Percentiles rank a stretch among this genome's conserved stretches.
Conservation (phyloP, 306 rosid genomes). For the Quercus glauca region DNA sequence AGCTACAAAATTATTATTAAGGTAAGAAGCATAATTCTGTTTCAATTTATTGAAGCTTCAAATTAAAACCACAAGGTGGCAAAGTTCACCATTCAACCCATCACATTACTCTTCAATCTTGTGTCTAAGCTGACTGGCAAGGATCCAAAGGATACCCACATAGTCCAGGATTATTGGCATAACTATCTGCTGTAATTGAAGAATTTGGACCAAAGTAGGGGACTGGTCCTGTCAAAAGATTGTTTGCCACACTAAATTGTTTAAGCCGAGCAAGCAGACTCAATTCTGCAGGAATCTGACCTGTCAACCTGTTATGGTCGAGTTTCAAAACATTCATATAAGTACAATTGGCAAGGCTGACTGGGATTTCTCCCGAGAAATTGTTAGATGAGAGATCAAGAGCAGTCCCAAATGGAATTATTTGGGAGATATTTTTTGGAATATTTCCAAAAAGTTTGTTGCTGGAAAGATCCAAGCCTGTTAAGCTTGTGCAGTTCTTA, state of each 20-base stretch:
- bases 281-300: conserved; percentile 57
- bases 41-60: too few relatives aligned
- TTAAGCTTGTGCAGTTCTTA: conserved; percentile 60
- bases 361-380: conserved; percentile 65
- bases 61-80: too few relatives aligned
- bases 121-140: conserved; percentile 20
- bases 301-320: conserved; percentile 52
- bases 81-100: too few relatives aligned
- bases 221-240: conserved; percentile 60
- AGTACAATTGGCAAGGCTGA: conserved; percentile 27
- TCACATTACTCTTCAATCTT: too few relatives aligned
- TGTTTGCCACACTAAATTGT: conserved; percentile 46
- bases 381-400: conserved; percentile 80
- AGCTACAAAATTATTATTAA: too few relatives aligned
- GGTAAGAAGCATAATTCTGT: too few relatives aligned
- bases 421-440: conserved; percentile 35
- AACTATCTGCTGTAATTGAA: background rate
- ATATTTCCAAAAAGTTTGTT: conserved; percentile 56
- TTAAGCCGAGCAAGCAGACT: conserved; percentile 41
- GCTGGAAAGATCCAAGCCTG: conserved; percentile 74
- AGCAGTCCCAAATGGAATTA: conserved; percentile 6
- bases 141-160: conserved; percentile 34
- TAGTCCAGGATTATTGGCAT: conserved; percentile 62
- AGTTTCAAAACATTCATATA: conserved; percentile 63
- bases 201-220: conserved; percentile 11